Evolutionary conservation across 2,329 filamentous ascomycete species (phyloP).

Genomic region (Magnaporthales sp.): DNA sequence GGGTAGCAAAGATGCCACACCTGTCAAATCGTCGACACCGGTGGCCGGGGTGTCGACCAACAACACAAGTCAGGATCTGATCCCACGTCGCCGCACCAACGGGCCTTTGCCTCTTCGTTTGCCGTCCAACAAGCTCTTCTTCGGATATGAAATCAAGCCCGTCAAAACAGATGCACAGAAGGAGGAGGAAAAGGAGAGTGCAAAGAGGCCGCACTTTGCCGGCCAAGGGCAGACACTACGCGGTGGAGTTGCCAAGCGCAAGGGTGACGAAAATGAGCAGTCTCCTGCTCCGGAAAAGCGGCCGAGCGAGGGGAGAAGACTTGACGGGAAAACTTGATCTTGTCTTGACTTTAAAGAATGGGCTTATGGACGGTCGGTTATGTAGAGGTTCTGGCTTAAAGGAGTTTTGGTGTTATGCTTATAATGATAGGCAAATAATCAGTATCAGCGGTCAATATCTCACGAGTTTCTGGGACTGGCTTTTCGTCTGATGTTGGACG

Average conservation of each 20-base stretch:
- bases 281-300: slow-evolving; percentile 39
- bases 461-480: neutral
- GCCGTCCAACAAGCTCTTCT: slow-evolving; percentile 86
- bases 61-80: slow-evolving; percentile 16
- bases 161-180: slow-evolving; percentile 70
- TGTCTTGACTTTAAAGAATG: neutral
- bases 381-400: neutral
- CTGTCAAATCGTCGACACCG: slow-evolving; percentile 61
- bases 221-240: slow-evolving; percentile 78
- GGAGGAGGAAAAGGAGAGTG: slow-evolving; percentile 56
- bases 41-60: slow-evolving; percentile 47
- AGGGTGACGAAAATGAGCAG: slow-evolving; percentile 43
- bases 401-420: neutral
- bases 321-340: slow-evolving; percentile 29
- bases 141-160: slow-evolving; percentile 89
- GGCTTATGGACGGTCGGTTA: neutral
- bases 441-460: neutral
- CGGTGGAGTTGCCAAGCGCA: slow-evolving; percentile 61
- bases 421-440: neutral
- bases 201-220: slow-evolving; percentile 65
- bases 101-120: slow-evolving; percentile 81
- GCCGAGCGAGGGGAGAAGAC: slow-evolving; percentile 31
- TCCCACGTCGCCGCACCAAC: slow-evolving; percentile 45
- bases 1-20: slow-evolving; percentile 63
- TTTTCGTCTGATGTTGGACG: neutral